These are phyloP conservation scores for Nakazawaea anatomiae DNA, from an alignment of 805 yeast species.

Conservation along the genomic window DNA sequence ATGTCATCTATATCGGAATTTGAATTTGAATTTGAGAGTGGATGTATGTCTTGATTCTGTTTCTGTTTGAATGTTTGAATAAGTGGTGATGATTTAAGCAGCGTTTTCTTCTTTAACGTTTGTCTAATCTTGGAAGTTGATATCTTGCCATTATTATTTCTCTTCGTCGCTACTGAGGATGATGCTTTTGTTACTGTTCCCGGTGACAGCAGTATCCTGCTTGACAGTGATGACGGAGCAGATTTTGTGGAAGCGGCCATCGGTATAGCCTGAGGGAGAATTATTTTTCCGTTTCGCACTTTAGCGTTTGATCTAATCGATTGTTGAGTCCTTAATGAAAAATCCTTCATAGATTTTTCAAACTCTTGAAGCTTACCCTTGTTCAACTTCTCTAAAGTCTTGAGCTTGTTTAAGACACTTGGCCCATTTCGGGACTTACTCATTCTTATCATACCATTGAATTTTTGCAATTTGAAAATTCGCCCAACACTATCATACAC, in stretches of 20 bases:
- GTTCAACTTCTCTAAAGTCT: background rate
- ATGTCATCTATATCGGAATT: slow-evolving; percentile 5
- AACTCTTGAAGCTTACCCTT: background rate
- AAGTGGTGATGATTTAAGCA: slow-evolving; percentile 1
- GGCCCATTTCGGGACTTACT: slow-evolving; percentile 25
- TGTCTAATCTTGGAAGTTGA: slow-evolving; percentile 13
- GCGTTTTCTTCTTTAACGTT: background rate
- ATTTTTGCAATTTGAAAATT: slow-evolving; percentile 20
- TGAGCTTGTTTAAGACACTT: slow-evolving; percentile 13
- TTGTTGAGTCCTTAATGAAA: slow-evolving; percentile 6
- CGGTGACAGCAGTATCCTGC: background rate
- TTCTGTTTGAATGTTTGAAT: background rate
- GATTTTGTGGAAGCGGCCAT: background rate
- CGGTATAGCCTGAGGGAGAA: slow-evolving; percentile 9
- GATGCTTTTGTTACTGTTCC: background rate
- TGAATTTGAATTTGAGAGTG: background rate
- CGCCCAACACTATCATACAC: slow-evolving; percentile 21
- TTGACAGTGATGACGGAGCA: background rate
- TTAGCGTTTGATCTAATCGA: slow-evolving; percentile 3
- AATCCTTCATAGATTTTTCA: background rate
- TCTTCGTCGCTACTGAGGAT: background rate
- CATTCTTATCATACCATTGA: slow-evolving; percentile 22
- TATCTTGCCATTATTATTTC: slow-evolving; percentile 6
- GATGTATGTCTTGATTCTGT: background rate
- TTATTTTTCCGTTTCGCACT: slow-evolving; percentile 2